A percentile compares a stretch with the other conserved stretches of the same genome.
These are phyloP conservation scores for Euphorbia tirucalli DNA, from an alignment of 345 rosid genomes.

Conservation along the genomic window DNA sequence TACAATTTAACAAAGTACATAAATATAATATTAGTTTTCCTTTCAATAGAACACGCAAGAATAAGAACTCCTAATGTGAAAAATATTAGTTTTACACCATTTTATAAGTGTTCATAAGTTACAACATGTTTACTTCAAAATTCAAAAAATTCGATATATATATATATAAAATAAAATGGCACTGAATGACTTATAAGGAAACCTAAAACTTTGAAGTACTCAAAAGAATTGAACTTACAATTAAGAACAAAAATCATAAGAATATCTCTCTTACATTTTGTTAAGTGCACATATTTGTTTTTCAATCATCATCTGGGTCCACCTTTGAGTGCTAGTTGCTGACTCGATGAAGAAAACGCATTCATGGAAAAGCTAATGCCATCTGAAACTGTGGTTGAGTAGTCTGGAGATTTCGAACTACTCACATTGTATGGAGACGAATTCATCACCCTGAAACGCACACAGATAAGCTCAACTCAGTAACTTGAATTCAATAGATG, in stretches of 20 bases:
- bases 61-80: too few relatives aligned
- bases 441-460: slow-evolving; percentile 15
- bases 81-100: neutral
- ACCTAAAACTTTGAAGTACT: neutral
- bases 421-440: slow-evolving; percentile 20
- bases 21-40: too few relatives aligned
- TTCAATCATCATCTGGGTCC: slow-evolving; percentile 2
- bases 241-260: slow-evolving; percentile 6
- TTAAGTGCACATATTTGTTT: neutral
- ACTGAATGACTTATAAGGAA: too few relatives aligned
- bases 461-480: neutral
- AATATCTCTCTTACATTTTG: neutral
- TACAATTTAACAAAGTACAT: too few relatives aligned
- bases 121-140: too few relatives aligned
- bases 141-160: too few relatives aligned
- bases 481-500: neutral
- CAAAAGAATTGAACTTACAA: slow-evolving; percentile 25
- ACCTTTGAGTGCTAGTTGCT: slow-evolving; percentile 10
- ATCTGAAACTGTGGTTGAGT: neutral
- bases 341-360: slow-evolving; percentile 30
- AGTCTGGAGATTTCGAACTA: slow-evolving; percentile 13
- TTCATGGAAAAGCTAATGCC: slow-evolving; percentile 21
- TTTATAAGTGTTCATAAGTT: too few relatives aligned
- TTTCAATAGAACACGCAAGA: too few relatives aligned
- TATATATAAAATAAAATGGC: too few relatives aligned